Evolutionary conservation across 345 rosid genomes (phyloP).

Genomic region (Acer yangbiense): DNA sequence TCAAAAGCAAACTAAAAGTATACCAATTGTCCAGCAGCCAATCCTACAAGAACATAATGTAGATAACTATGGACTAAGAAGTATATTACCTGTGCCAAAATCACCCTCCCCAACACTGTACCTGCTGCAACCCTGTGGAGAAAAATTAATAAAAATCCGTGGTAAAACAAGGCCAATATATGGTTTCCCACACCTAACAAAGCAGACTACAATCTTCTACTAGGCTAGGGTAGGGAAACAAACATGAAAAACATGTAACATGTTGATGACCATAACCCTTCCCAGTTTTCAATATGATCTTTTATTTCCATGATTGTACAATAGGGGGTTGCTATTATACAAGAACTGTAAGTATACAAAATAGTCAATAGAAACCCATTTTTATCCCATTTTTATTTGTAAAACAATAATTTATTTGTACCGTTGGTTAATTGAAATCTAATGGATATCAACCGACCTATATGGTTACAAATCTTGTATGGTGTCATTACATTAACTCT

Average conservation of each 20-base stretch:
- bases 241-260: background rate
- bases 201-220: background rate
- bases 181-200: background rate
- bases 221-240: background rate
- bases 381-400: background rate
- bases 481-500: too few relatives aligned
- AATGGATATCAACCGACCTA: too few relatives aligned
- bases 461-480: too few relatives aligned
- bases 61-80: slow-evolving; percentile 6
- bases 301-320: too few relatives aligned
- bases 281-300: background rate
- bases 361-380: background rate
- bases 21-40: background rate
- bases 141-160: background rate
- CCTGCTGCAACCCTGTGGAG: slow-evolving; percentile 78
- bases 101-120: slow-evolving; percentile 54
- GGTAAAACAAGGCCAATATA: background rate
- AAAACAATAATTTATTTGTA: too few relatives aligned
- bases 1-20: background rate
- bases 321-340: background rate
- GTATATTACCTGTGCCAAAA: slow-evolving; percentile 64
- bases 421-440: too few relatives aligned
- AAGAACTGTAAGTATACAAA: background rate
- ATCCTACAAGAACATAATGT: background rate
- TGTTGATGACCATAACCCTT: background rate